Percentiles rank a stretch among this genome's conserved stretches.
These are phyloP conservation scores for Crithidia sp. DNA, from an alignment of 208 protist species.

Conservation along the genomic window DNA sequence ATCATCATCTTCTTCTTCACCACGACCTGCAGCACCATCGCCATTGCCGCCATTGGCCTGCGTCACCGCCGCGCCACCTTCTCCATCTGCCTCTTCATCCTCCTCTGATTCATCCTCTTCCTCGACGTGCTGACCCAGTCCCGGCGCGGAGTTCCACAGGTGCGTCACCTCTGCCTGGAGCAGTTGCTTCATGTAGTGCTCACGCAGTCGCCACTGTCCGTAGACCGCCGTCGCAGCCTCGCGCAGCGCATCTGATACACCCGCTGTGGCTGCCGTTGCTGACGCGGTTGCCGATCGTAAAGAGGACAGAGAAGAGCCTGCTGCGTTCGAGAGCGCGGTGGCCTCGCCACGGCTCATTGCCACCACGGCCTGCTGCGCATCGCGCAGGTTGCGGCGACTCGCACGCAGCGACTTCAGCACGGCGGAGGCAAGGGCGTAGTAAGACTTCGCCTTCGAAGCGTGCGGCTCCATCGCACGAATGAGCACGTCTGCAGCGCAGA, in stretches of 20 bases:
- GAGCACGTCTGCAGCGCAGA: conserved; percentile 55
- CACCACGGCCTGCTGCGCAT: conserved; percentile 12
- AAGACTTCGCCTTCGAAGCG: conserved; percentile 55
- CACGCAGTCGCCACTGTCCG: conserved; percentile 44
- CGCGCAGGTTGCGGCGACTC: conserved; percentile 27
- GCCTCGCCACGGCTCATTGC: conserved; percentile 19
- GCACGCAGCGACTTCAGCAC: conserved; percentile 64
- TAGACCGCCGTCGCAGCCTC: conserved; percentile 27
- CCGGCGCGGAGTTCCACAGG: conserved; percentile 25
- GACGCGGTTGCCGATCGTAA: not conserved
- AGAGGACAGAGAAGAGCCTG: too few relatives aligned
- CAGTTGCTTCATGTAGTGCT: conserved; percentile 56
- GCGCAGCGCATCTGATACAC: not conserved
- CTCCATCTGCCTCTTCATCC: conserved; percentile 16
- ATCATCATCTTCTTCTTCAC: conserved; percentile 17
- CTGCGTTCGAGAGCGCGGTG: not conserved
- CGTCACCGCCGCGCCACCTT: conserved; percentile 6
- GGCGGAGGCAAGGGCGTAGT: conserved; percentile 73
- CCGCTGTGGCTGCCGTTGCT: not conserved
- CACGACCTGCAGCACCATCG: not conserved
- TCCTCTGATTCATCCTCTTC: conserved; percentile 30
- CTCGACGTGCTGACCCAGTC: not conserved
- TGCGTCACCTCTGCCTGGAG: conserved; percentile 40
- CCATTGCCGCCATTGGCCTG: conserved; percentile 12
- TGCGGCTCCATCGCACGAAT: conserved; percentile 61